A percentile compares a stretch with the other conserved stretches of the same genome.
Evolutionary conservation across 345 rosid species (phyloP).

Genomic region (Dovyalis caffra): DNA sequence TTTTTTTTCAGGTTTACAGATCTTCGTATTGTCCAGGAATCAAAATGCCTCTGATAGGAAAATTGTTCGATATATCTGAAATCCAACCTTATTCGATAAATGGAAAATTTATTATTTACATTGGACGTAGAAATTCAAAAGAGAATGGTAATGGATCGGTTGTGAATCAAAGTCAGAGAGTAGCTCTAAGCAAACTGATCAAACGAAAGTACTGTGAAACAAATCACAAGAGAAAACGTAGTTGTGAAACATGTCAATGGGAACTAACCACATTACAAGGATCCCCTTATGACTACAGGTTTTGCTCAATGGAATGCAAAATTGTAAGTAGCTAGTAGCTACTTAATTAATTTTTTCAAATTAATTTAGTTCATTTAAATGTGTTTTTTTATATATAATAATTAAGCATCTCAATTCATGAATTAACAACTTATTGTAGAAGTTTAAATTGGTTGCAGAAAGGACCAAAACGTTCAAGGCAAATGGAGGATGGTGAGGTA

Average conservation of each 20-base stretch:
- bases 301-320: conserved; percentile 3
- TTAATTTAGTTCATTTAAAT: too few species aligned
- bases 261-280: neutral
- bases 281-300: neutral
- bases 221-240: neutral
- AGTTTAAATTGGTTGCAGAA: neutral
- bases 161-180: neutral
- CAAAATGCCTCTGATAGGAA: neutral
- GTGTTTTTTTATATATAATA: too few species aligned
- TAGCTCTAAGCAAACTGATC: neutral
- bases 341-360: too few species aligned
- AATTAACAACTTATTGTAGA: neutral
- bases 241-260: neutral
- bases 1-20: neutral
- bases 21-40: conserved; percentile 9
- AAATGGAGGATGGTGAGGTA: neutral
- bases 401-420: neutral
- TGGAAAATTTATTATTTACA: neutral
- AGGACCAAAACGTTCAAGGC: neutral
- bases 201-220: neutral
- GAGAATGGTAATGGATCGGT: neutral
- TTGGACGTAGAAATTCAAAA: neutral
- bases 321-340: neutral
- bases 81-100: conserved; percentile 1
- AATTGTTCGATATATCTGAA: neutral